Evolutionary conservation across 2,329 filamentous ascomycete species (phyloP).

Genomic region (Cordyceps cateniannulata): DNA sequence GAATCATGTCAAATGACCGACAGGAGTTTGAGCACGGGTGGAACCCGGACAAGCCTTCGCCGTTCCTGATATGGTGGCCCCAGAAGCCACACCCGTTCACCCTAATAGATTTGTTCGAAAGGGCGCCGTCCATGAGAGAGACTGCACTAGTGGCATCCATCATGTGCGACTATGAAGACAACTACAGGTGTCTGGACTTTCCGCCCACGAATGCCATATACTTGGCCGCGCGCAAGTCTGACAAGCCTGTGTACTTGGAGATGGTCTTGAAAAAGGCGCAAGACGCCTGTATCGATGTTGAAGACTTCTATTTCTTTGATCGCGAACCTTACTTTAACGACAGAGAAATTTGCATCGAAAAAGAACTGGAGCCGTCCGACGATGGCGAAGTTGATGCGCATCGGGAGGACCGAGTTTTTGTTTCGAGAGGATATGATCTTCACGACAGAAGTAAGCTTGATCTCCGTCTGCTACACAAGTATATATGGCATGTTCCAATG

Average conservation of each 20-base stretch:
- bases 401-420: not conserved
- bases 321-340: too few relatives aligned
- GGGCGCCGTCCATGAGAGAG: not conserved
- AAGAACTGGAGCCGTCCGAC: constrained; percentile 1
- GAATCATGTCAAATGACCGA: constrained; percentile 6
- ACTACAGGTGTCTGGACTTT: not conserved
- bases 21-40: constrained; percentile 4
- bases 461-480: not conserved
- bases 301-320: too few relatives aligned
- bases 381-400: not conserved
- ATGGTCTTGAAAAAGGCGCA: not conserved
- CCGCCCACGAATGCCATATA: constrained; percentile 1
- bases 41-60: not conserved
- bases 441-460: not conserved
- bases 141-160: constrained; percentile 4
- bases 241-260: not conserved
- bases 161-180: constrained; percentile 2
- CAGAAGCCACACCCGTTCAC: not conserved
- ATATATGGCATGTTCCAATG: constrained; percentile 4
- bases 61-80: constrained; percentile 3
- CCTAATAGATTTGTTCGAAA: not conserved
- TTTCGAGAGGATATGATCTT: not conserved
- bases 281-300: not conserved
- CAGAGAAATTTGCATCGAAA: not conserved
- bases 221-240: constrained; percentile 1